Conservation (phyloP, 495 filamentous ascomycete species). For the Zalerion maritima region DNA sequence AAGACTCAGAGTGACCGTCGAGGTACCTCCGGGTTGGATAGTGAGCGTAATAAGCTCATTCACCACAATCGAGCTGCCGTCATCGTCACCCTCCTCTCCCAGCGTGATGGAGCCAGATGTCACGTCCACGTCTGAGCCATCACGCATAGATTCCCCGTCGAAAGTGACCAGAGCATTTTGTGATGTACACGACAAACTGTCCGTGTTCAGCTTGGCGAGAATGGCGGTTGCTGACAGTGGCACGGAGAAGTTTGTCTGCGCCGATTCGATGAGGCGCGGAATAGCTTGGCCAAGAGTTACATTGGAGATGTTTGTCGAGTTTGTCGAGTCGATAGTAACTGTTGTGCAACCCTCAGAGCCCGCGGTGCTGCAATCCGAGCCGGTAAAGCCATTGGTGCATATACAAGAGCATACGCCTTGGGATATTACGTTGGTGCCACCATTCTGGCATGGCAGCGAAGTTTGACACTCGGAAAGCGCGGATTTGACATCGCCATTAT, state of each 20-base stretch:
- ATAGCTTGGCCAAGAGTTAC: conserved; percentile 72
- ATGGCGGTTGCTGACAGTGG: conserved; percentile 49
- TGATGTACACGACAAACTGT: conserved; percentile 57
- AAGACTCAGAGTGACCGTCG: conserved; percentile 17
- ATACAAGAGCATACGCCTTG: conserved; percentile 64
- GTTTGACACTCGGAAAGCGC: conserved; percentile 36
- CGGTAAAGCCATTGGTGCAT: conserved; percentile 75
- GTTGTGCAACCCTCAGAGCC: conserved; percentile 58
- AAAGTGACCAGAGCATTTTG: conserved; percentile 84
- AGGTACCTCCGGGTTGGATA: conserved; percentile 13
- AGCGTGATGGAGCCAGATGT: conserved; percentile 7
- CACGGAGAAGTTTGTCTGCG: conserved; percentile 58
- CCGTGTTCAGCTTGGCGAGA: conserved; percentile 60
- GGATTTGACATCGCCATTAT: conserved; percentile 13
- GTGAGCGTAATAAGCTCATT: conserved; percentile 23
- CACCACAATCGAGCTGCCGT: no score
- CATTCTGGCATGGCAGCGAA: conserved; percentile 54
- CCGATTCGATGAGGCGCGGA: conserved; percentile 50
- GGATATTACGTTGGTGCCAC: conserved; percentile 57
- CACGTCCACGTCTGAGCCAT: conserved; percentile 10
- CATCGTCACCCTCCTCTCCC: conserved; percentile 9
- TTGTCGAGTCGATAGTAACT: conserved; percentile 33
- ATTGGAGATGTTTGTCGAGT: conserved; percentile 35
- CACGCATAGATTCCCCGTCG: conserved; percentile 33
- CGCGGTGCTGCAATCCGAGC: conserved; percentile 49